Evolutionary conservation across 495 filamentous ascomycete species (phyloP).

Genomic region (Penicillium ochrochloron): DNA sequence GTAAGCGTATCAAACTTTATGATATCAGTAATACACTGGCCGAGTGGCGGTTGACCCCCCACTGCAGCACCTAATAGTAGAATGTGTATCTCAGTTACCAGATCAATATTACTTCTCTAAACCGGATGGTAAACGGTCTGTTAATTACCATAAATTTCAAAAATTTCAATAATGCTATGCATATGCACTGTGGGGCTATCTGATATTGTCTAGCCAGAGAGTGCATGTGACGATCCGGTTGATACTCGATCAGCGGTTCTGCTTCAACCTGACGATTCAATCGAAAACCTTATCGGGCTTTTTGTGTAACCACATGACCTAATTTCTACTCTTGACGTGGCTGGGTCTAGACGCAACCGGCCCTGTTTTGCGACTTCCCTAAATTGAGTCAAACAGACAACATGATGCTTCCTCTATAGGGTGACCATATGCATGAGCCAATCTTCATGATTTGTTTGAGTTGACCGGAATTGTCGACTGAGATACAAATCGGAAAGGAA

Average conservation of each 20-base stretch:
- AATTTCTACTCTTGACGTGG: background rate
- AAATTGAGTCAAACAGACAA: no score
- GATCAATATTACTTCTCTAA: no score
- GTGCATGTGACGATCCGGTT: background rate
- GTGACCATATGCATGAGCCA: background rate
- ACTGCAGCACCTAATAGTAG: no score
- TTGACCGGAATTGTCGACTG: background rate
- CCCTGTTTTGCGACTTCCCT: background rate
- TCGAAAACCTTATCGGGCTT: background rate
- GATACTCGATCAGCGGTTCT: background rate
- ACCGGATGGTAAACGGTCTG: no score
- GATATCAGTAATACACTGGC: no score
- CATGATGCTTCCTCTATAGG: background rate
- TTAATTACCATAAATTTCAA: no score
- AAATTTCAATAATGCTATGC: no score
- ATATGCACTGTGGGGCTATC: no score
- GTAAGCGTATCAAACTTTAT: background rate
- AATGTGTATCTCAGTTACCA: no score
- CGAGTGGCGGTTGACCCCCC: no score
- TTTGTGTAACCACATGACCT: conserved; percentile 1
- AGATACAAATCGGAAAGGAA: background rate
- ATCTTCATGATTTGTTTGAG: background rate
- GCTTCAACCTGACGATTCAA: background rate
- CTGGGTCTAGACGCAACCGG: background rate
- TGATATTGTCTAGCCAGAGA: no score